Evolutionary conservation across 257 asterid species (phyloP), one percentile per base, ranked within the genome.

Genomic region (Solanum pinnatisectum): DNA sequence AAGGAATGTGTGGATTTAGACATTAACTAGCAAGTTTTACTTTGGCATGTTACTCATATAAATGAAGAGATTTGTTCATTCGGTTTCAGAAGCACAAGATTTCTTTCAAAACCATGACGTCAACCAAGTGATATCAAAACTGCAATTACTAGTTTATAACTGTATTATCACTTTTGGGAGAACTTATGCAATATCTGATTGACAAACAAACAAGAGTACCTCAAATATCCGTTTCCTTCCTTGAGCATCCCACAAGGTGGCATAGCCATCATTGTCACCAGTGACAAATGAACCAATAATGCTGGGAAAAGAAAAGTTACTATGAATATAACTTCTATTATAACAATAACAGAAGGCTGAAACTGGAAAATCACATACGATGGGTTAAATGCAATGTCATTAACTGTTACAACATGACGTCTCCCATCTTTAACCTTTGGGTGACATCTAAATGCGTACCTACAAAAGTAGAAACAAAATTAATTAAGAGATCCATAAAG

Each of bases 371-470:
- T 65, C 59, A 91, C 98, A 15, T 95, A 97, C 98, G 90, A 92
- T 68, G 99, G 98, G 59, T 88, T 92, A 88, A 95, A 95, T 83
- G 94, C 91, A 88, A 96, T 93, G 90, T 95, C 98, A 65, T 96
- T 95, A 88, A 96, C 95, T n/a, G 98, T 87, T 77, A 83, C 94
- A 78, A 92, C 90, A 90, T 92, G 94, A 79, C 83, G 90, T 65
- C 86, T 91, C 81, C 96, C 94, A 83, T 91, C 90, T 91, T 83
- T 94, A 86, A 88, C 90, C 92, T 91, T 94, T 32, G 98, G 98
- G 88, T 94, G 93, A 91, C 99, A 97, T 92, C 91, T 93, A 90
- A 97, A 97, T 86, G 94, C 95, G 85, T 96, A 97, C 83, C 99
- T 97, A 94, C 90, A 90, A 56, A 89, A 86, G 82, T 63, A 14